Percentiles rank a stretch among this genome's conserved stretches.
phyloP scores from a whole-genome alignment of 2,329 filamentous ascomycete genomes.

The Aspergillus sp. region DNA sequence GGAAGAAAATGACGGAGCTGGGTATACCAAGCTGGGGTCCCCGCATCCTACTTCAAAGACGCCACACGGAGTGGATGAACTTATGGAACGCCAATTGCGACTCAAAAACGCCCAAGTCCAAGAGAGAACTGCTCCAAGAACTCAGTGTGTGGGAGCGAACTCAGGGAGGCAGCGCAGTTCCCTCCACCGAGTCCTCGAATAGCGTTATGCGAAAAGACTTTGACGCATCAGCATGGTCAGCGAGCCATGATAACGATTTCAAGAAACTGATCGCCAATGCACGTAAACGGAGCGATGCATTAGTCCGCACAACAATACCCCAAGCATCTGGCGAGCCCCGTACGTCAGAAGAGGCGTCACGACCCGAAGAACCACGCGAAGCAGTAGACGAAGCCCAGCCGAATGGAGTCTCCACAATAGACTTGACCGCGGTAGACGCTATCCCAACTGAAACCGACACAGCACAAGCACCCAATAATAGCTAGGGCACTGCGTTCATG shows the following conservation, averaged over 20 bases:
- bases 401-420: background rate
- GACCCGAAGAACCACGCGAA: constrained; percentile 3
- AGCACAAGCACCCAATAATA: constrained; percentile 8
- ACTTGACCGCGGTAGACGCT: background rate
- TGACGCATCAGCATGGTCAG: constrained; percentile 73
- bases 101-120: constrained; percentile 68
- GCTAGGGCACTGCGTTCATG: background rate
- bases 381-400: background rate
- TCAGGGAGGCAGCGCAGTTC: constrained; percentile 61
- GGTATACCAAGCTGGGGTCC: constrained; percentile 72
- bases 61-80: constrained; percentile 92
- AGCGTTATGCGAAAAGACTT: constrained; percentile 84
- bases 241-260: constrained; percentile 72
- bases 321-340: constrained; percentile 11
- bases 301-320: constrained; percentile 28
- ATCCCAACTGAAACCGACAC: background rate
- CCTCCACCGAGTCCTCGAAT: constrained; percentile 21
- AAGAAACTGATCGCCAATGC: constrained; percentile 77
- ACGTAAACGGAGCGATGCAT: constrained; percentile 49
- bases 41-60: constrained; percentile 68
- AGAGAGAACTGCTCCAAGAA: constrained; percentile 71
- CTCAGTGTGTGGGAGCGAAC: constrained; percentile 84
- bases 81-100: constrained; percentile 98
- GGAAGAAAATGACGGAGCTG: constrained; percentile 77
- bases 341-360: constrained; percentile 4